Evolutionary conservation across 2,329 filamentous ascomycete genomes (phyloP).

Genomic region (Sporothrix sp.): DNA sequence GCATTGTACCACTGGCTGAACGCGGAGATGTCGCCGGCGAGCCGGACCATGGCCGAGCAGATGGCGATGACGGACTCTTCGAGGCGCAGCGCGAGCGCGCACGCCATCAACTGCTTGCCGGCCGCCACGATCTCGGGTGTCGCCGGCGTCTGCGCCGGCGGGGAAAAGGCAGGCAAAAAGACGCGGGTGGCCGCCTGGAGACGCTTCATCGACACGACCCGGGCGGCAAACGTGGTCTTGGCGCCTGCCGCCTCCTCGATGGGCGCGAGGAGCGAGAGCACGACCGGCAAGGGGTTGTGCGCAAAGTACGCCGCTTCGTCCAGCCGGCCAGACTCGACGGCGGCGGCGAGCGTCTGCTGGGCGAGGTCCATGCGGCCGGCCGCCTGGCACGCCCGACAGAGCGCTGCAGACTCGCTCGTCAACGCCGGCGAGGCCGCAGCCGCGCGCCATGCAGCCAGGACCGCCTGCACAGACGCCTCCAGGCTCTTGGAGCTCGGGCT

Average conservation of each 20-base stretch:
- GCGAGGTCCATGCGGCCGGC: constrained; percentile 25
- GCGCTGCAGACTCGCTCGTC: constrained; percentile 17
- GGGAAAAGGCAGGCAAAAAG: constrained; percentile 7
- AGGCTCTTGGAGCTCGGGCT: background rate
- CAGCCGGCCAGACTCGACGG: constrained; percentile 22
- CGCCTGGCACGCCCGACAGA: constrained; percentile 27
- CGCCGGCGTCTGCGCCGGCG: background rate
- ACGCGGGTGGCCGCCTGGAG: constrained; percentile 9
- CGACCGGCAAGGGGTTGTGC: constrained; percentile 27
- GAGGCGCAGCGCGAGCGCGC: constrained; percentile 20
- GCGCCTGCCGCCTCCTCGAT: background rate
- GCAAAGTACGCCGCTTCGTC: constrained; percentile 27
- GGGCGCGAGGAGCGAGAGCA: constrained; percentile 24
- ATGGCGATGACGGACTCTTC: constrained; percentile 20
- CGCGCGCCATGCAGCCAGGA: background rate
- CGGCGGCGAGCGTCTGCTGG: constrained; percentile 22
- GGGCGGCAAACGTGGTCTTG: background rate
- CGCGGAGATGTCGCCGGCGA: constrained; percentile 18
- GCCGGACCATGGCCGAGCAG: constrained; percentile 25
- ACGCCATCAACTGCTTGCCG: constrained; percentile 24
- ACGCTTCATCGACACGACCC: background rate
- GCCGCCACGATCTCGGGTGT: constrained; percentile 13
- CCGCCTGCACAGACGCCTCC: background rate
- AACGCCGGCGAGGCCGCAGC: background rate
- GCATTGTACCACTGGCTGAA: constrained; percentile 26